Evolutionary conservation across 768 basidiomycete species (phyloP), one percentile per base, ranked within the genome.

Genomic region (Phaffia australis): DNA sequence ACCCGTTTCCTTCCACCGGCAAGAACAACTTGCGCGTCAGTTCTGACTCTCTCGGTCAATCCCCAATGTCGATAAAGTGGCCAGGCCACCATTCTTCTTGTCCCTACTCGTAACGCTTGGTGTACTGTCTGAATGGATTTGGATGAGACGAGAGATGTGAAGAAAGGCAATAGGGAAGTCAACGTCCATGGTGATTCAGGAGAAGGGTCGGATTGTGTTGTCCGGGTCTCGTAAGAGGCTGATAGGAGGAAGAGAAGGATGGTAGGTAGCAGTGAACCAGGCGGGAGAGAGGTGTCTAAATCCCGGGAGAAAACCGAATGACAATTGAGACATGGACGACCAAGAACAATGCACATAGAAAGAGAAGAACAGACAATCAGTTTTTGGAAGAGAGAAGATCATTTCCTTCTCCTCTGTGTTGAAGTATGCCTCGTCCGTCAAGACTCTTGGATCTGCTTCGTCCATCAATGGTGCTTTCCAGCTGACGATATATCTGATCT

Each of bases 101-200:
- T 89, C 9, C 85, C 86, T 19, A 83, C 77, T 32, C 80, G 71
- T 63, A 90, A 75, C 0, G 81, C 79, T 23, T 80, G 78, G 11
- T 72, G 69, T n/a, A 87, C 73, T 69, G 85, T 83, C 48, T 27
- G 27, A 72, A 64, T 70, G 82, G 83, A n/a, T 81, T 81, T 25
- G 84, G 82, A 32, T 85, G 83, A 73, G 27, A 89, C 87, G 35
- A 92, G 83, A 0, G 89, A 86, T n/a, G 89, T 84, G 76, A 92
- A 88, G 2, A 84, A 83, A 56, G 89, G 85, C 16, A 82, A 83
- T 60, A 92, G 80, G 35, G 77, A 80, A 70, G 83, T 81, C 62
- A 92, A 80, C 1, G 89, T 92, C 89, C 89, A 92, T 18, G 87
- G 85, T 74, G 89, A 90, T 75, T 92, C 89, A 8, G 87, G 81